Evolutionary conservation across 2,329 filamentous ascomycete species (phyloP), one percentile per base, ranked within the genome.

Genomic region (Calonectria pteridis): DNA sequence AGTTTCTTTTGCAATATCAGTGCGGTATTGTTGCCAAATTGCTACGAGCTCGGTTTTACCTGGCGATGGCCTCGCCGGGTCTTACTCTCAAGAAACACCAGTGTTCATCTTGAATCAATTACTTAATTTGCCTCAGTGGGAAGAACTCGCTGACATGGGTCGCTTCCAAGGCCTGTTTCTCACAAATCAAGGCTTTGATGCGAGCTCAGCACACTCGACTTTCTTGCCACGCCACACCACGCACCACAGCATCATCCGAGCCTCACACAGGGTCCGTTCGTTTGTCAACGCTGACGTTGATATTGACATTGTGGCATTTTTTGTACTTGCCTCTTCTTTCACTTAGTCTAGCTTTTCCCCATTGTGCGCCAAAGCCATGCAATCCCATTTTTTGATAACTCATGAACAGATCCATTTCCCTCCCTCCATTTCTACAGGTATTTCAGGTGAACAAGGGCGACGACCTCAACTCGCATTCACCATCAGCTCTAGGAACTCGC

Each of bases 311-410:
- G 55, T 23, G 65, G 23, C 35, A 62, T 40, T 29, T 40, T 26
- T n/a, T 37, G n/a, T n/a, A 29, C 55, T 28, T 62, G 55, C 55
- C 49, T 43, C 49, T 23, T 67, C 26, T 53, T 67, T 67, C 33
- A 37, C 29, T 26, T 51, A 50, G 65, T 66, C 59, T 58, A 67
- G n/a, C 62, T 71, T 63, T 71, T 67, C 46, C 68, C 62, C 46
- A 29, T 46, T 62, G 72, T 78, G 49, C 79, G 79, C 79, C 79
- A 67, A 69, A 23, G 53, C 72, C 55, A 77, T 80, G 78, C 77
- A 79, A 73, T 73, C 58, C 71, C 46, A 26, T 64, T 70, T 64
- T 70, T 66, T 46, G 50, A 67, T 68, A 46, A 55, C 35, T 69
- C 28, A 67, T 59, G 29, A 69, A 49, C 18, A 40, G 20, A 18